Percentiles rank a stretch among this genome's conserved stretches.
phyloP scores from a whole-genome alignment of 495 filamentous ascomycete genomes.

The Annulohypoxylon bovei region DNA sequence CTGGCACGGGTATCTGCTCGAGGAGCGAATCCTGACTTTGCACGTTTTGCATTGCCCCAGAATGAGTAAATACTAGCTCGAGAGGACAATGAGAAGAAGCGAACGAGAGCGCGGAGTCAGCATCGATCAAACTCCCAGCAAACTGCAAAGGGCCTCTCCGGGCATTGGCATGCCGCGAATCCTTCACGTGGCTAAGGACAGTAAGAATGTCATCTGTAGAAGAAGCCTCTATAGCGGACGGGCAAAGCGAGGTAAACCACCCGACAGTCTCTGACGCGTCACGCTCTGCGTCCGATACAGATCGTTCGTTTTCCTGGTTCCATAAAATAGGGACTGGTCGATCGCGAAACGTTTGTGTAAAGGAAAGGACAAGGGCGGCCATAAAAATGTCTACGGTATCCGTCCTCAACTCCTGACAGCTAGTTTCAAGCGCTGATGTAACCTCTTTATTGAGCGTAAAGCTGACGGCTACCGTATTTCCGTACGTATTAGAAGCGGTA shows the following conservation, averaged over 20 bases:
- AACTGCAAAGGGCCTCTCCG: conserved; percentile 59
- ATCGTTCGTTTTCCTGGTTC: conserved; percentile 60
- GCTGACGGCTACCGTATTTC: conserved; percentile 50
- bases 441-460: conserved; percentile 56
- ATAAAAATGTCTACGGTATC: conserved; percentile 61
- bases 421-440: conserved; percentile 55
- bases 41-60: conserved; percentile 70
- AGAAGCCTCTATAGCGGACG: conserved; percentile 47
- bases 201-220: conserved; percentile 52
- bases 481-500: conserved; percentile 55
- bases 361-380: conserved; percentile 60
- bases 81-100: conserved; percentile 66
- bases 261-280: conserved; percentile 60
- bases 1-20: conserved; percentile 60
- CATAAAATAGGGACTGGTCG: conserved; percentile 64
- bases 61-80: conserved; percentile 77
- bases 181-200: conserved; percentile 54
- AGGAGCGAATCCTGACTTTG: conserved; percentile 70
- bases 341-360: conserved; percentile 62
- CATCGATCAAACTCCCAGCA: conserved; percentile 48
- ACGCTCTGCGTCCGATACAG: conserved; percentile 46
- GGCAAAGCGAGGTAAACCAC: conserved; percentile 61
- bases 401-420: conserved; percentile 55
- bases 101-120: conserved; percentile 44
- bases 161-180: conserved; percentile 49